Conservation (phyloP, 2,329 filamentous ascomycete genomes). For the Penicillium sp. region DNA sequence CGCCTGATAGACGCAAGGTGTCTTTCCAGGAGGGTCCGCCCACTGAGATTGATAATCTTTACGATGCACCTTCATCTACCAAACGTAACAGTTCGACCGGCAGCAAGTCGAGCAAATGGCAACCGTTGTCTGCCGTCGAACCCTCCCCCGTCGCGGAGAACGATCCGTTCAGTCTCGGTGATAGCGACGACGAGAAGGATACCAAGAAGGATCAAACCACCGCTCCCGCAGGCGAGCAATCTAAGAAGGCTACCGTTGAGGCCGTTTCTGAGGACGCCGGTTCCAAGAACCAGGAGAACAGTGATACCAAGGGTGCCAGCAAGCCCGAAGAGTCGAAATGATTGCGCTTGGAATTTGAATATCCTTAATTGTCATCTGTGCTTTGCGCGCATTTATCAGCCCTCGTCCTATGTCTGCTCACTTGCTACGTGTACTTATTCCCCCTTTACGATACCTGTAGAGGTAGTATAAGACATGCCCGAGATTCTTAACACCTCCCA, state of each 20-base stretch:
- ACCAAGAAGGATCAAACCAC: slow-evolving; percentile 65
- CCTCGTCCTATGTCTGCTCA: not conserved
- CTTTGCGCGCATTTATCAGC: not conserved
- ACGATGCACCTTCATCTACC: slow-evolving; percentile 62
- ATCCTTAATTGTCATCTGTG: not conserved
- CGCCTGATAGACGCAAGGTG: slow-evolving; percentile 55
- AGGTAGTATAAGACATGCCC: slow-evolving; percentile 4
- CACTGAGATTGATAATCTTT: slow-evolving; percentile 77
- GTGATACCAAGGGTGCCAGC: slow-evolving; percentile 8
- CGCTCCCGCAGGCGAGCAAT: slow-evolving; percentile 56
- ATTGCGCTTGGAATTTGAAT: slow-evolving; percentile 11
- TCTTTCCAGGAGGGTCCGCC: slow-evolving; percentile 65
- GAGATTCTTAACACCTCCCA: not conserved
- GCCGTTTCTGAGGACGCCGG: slow-evolving; percentile 47
- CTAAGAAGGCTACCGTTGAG: slow-evolving; percentile 64
- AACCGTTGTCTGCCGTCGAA: slow-evolving; percentile 83
- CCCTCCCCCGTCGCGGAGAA: slow-evolving; percentile 84
- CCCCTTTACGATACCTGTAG: slow-evolving; percentile 10
- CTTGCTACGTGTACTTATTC: not conserved
- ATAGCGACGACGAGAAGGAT: slow-evolving; percentile 91
- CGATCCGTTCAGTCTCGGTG: slow-evolving; percentile 93
- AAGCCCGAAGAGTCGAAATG: slow-evolving; percentile 33
- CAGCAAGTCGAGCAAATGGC: slow-evolving; percentile 89
- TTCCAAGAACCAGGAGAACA: slow-evolving; percentile 25
- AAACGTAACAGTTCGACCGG: slow-evolving; percentile 55